Conservation (phyloP, 192 early-diverging fungal species). For the Spizellomyces punctatus region DNA sequence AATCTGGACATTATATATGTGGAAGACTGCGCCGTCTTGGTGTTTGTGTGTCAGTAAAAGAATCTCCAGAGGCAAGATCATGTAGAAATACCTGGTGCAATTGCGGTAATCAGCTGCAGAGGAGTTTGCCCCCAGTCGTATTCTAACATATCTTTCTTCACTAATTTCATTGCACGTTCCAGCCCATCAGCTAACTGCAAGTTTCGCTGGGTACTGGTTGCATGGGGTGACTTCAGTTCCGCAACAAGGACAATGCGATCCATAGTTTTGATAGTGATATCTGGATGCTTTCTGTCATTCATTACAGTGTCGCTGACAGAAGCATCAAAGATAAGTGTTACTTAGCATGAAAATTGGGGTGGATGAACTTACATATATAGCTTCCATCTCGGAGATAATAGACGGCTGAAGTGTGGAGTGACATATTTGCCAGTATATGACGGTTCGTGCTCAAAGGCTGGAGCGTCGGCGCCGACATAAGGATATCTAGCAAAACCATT, state of each 20-base stretch:
- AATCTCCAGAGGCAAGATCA: no score
- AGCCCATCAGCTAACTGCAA: conserved; percentile 10
- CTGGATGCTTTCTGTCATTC: conserved; percentile 2
- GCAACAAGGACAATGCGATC: neutral
- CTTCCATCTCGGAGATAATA: no score
- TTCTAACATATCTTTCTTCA: conserved; percentile 1
- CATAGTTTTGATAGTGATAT: conserved; percentile 1
- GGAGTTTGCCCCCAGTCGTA: conserved; percentile 13
- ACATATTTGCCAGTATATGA: conserved; percentile 14
- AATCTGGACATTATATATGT: neutral
- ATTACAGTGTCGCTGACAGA: neutral
- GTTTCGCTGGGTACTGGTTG: neutral
- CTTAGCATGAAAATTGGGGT: no score
- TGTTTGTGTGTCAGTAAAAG: neutral
- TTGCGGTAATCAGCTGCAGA: no score
- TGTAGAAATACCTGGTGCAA: no score
- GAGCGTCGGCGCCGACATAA: neutral
- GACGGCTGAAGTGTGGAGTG: conserved; percentile 8
- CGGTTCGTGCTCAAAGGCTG: conserved; percentile 1
- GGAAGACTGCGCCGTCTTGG: neutral
- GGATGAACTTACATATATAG: no score
- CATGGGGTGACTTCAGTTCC: conserved; percentile 12
- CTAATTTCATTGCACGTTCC: neutral
- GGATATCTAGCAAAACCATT: neutral
- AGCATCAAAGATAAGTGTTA: neutral